Evolutionary conservation across 2,329 filamentous ascomycete species (phyloP).

Genomic region (Neoarthrinium moseri): DNA sequence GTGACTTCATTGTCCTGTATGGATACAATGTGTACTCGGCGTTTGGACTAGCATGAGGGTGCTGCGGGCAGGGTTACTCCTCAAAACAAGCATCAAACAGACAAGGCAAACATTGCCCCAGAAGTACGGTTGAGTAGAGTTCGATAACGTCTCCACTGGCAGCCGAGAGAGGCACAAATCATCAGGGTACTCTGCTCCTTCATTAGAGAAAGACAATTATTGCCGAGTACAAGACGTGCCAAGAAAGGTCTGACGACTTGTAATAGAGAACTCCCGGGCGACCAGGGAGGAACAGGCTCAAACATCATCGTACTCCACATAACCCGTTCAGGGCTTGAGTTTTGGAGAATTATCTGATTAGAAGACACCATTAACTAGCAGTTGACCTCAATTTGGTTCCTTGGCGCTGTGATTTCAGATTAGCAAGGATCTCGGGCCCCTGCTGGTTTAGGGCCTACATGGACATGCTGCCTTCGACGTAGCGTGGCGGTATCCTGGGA

Average conservation of each 20-base stretch:
- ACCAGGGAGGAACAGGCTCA: no score
- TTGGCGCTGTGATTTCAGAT: constrained; percentile 19
- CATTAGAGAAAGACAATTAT: constrained; percentile 2
- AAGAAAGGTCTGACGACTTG: neutral
- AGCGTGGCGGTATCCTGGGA: no score
- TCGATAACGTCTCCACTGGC: constrained; percentile 16
- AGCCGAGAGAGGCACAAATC: neutral
- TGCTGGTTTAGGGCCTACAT: no score
- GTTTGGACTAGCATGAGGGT: constrained; percentile 40
- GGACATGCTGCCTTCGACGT: no score
- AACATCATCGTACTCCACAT: constrained; percentile 6
- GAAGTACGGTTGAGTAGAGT: constrained; percentile 1
- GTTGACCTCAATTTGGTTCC: constrained; percentile 17
- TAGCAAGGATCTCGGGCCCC: constrained; percentile 27
- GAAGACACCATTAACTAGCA: no score
- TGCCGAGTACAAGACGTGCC: neutral
- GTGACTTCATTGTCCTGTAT: neutral
- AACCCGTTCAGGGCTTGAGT: constrained; percentile 16
- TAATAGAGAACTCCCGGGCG: no score
- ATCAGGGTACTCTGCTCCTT: neutral
- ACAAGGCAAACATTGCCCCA: constrained; percentile 23
- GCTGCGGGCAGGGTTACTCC: constrained; percentile 31
- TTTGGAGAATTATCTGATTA: no score
- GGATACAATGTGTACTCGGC: constrained; percentile 19
- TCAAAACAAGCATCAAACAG: constrained; percentile 48